phyloP scores from a whole-genome alignment of 2,329 filamentous ascomycete genomes.

The Neopestalotiopsis clavispora region DNA sequence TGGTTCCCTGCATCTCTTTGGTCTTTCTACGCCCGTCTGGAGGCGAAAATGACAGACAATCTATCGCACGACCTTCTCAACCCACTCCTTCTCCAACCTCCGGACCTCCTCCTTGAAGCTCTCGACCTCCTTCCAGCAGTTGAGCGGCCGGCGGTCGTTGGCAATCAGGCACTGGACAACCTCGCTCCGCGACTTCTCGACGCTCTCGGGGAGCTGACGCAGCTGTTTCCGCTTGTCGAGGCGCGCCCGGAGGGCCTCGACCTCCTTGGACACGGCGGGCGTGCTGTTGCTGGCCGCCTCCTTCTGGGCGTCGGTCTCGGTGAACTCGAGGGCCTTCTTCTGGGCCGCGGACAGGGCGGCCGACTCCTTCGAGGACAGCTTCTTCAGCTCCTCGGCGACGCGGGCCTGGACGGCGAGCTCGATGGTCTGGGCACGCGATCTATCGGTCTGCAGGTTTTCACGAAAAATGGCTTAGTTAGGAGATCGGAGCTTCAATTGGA shows the following conservation, averaged over 20 bases:
- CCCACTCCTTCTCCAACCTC: slow-evolving; percentile 84
- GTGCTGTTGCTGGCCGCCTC: slow-evolving; percentile 38
- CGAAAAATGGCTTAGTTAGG: slow-evolving; percentile 11
- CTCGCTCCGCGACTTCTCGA: slow-evolving; percentile 76
- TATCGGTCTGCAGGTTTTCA: slow-evolving; percentile 71
- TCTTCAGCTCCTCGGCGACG: slow-evolving; percentile 83
- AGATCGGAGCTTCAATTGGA: slow-evolving; percentile 16
- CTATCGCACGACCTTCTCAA: slow-evolving; percentile 73
- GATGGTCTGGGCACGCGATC: slow-evolving; percentile 79
- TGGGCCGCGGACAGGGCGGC: slow-evolving; percentile 72
- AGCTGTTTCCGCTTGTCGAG: slow-evolving; percentile 68
- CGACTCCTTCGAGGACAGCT: slow-evolving; percentile 73
- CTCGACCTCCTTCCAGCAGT: slow-evolving; percentile 95
- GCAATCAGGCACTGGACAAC: slow-evolving; percentile 81
- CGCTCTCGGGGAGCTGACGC: slow-evolving; percentile 69
- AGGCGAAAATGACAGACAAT: neutral
- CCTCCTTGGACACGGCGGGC: slow-evolving; percentile 62
- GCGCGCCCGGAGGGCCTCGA: slow-evolving; percentile 61
- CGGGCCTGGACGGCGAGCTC: slow-evolving; percentile 90
- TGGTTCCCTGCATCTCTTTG: neutral
- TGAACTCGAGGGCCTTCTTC: slow-evolving; percentile 51
- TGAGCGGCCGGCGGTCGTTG: slow-evolving; percentile 85
- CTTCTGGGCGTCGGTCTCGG: slow-evolving; percentile 35
- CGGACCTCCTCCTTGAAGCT: slow-evolving; percentile 88
- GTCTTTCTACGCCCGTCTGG: slow-evolving; percentile 5